Evolutionary conservation across 1,284 basidiomycete genomes (phyloP).

Genomic region (Nidula niveotomentosa): DNA sequence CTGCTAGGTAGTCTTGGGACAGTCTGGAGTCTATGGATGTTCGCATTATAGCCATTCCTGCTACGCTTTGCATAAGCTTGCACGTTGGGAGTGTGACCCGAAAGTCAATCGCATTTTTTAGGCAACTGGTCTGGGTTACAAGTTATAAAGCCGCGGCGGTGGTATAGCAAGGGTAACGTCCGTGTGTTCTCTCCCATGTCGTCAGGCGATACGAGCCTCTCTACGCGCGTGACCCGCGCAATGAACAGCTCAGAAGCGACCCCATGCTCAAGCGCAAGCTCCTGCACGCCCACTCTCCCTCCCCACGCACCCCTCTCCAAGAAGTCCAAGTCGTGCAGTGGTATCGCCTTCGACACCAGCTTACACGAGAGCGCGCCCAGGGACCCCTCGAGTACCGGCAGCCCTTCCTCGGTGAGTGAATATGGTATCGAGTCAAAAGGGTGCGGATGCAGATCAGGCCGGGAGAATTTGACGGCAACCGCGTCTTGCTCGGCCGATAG

Average conservation of each 20-base stretch:
- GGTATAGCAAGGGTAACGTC: conserved; percentile 6
- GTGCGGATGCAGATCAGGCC: conserved; percentile 54
- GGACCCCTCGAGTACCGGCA: conserved; percentile 18
- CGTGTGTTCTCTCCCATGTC: not conserved
- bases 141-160: conserved; percentile 6
- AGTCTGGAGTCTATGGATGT: too few species aligned
- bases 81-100: not conserved
- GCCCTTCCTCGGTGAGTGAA: conserved; percentile 29
- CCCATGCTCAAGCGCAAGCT: not conserved
- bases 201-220: not conserved
- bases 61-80: too few species aligned
- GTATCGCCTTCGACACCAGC: conserved; percentile 16
- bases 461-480: conserved; percentile 57
- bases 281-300: not conserved
- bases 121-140: conserved; percentile 1
- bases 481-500: conserved; percentile 57
- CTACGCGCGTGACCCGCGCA: conserved; percentile 7
- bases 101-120: not conserved
- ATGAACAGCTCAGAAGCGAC: conserved; percentile 7
- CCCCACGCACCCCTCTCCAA: conserved; percentile 4
- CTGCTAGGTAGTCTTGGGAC: too few species aligned
- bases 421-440: conserved; percentile 46
- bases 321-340: conserved; percentile 20
- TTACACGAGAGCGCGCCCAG: conserved; percentile 23
- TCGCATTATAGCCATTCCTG: too few species aligned